phyloP scores from a whole-genome alignment of 1,284 basidiomycete genomes.

The Sanghuangporus baumii region DNA sequence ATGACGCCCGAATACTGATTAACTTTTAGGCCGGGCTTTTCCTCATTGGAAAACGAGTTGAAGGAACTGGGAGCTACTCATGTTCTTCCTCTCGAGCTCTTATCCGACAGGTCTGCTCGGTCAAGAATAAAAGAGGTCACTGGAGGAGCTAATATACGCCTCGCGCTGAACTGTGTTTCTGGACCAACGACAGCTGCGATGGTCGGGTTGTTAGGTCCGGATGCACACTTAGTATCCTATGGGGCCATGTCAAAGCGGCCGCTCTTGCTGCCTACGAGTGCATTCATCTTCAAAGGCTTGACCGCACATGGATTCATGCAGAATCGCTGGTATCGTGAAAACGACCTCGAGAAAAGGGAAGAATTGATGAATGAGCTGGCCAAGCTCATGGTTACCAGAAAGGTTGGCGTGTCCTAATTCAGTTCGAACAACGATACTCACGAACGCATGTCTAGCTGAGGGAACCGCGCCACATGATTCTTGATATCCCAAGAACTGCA shows the following conservation, averaged over 20 bases:
- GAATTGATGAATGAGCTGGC: constrained; percentile 48
- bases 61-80: constrained; percentile 62
- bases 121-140: not conserved
- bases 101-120: constrained; percentile 9
- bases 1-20: constrained; percentile 4
- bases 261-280: constrained; percentile 67
- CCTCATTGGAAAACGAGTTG: constrained; percentile 45
- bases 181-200: constrained; percentile 65
- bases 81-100: constrained; percentile 30
- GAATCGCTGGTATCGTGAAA: constrained; percentile 59
- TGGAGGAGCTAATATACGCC: constrained; percentile 38
- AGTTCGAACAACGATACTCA: constrained; percentile 3
- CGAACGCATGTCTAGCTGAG: constrained; percentile 40
- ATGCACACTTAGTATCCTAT: constrained; percentile 77
- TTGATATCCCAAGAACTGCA: constrained; percentile 43
- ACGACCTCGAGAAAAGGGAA: constrained; percentile 33
- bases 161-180: constrained; percentile 78
- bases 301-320: constrained; percentile 74
- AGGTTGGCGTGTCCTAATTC: constrained; percentile 34
- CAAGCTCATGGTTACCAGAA: constrained; percentile 43
- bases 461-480: constrained; percentile 61
- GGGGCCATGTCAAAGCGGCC: constrained; percentile 87
- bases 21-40: constrained; percentile 43
- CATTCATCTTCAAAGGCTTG: constrained; percentile 80
- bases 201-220: constrained; percentile 55